Base-by-base conservation (phyloP, 768 basidiomycete species). In the Tephrocybe sp. region DNA sequence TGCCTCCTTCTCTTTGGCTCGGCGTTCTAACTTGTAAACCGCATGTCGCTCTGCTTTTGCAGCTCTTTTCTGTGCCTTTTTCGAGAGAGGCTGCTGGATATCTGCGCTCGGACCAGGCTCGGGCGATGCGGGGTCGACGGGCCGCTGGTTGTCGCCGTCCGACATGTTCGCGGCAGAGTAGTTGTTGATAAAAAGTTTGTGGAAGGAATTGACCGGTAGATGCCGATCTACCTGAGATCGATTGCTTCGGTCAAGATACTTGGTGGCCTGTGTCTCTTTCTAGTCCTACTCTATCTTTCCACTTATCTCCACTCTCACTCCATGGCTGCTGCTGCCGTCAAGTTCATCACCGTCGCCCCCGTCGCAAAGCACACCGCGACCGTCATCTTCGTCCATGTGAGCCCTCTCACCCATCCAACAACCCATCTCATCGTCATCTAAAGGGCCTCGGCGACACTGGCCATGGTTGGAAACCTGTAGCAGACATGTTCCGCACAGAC, bases 331-430 rank as follows among this genome's bases (percentile, higher is more conserved):
- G 54, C 66, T 33, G 58, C 62, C 40, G 72, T 85, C 46, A 77
- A 79, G 59, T 77, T 65, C 65, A 66, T 86, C 56, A 72, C 76
- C 25, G 73, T 88, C 25, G 72, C 78, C 32, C 74, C 90, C 10
- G 62, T 72, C 36, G 62, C 72, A 33, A 83, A 78, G 56, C 93
- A 96, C 68, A 85, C 89, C 7, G 90, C 91, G 7, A 93, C 91
- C 0, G 82, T 96, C 56, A 87, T 96, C 61, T 93, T 96, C 66
- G 71, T 93, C 34, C 94, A 97, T 78, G 93, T 93, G 66, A 61
- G 88, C 47, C 25, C 15, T 48, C 26, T 44, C 23, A 21, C 37
- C 38, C 44, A n/a, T 34, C 45, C n/a, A n/a, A 17, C 36, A 12
- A 24, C 24, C 3, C 17, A 7, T 33, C 58, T 53, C 39, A 33